These are phyloP conservation scores for Cladosporium colombiae DNA, from an alignment of 2,329 filamentous ascomycete genomes.

Conservation along the genomic window DNA sequence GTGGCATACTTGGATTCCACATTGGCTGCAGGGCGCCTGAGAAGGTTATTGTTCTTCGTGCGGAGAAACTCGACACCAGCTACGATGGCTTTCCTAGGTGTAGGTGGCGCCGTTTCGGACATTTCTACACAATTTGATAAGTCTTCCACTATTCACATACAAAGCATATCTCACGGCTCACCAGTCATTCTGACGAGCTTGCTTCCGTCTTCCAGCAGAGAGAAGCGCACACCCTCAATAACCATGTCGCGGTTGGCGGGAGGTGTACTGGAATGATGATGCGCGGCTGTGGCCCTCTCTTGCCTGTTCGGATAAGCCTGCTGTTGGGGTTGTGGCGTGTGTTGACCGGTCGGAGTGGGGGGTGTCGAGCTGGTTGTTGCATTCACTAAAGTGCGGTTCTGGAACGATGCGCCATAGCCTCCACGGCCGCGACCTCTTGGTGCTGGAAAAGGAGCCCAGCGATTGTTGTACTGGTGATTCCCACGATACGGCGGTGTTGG, in stretches of 20 bases:
- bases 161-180: conserved; percentile 47
- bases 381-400: conserved; percentile 62
- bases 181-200: conserved; percentile 75
- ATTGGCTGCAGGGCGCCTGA: conserved; percentile 50
- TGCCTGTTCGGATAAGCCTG: conserved; percentile 46
- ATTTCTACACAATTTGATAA: conserved; percentile 29
- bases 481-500: neutral
- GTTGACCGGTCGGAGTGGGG: neutral
- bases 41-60: conserved; percentile 85
- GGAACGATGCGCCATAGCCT: conserved; percentile 43
- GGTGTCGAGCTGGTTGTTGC: conserved; percentile 26
- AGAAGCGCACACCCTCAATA: conserved; percentile 72
- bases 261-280: conserved; percentile 15
- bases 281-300: conserved; percentile 24
- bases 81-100: conserved; percentile 71
- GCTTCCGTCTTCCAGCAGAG: conserved; percentile 73
- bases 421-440: conserved; percentile 23
- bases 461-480: conserved; percentile 9
- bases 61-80: conserved; percentile 81
- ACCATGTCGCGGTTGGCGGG: conserved; percentile 57
- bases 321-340: neutral
- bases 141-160: neutral
- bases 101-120: conserved; percentile 45
- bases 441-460: conserved; percentile 32
- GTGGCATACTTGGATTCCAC: conserved; percentile 8